Percentiles rank a stretch among this genome's conserved stretches.
Conservation (phyloP, 1,139 yeast species). For the Blastobotrys niveus region DNA sequence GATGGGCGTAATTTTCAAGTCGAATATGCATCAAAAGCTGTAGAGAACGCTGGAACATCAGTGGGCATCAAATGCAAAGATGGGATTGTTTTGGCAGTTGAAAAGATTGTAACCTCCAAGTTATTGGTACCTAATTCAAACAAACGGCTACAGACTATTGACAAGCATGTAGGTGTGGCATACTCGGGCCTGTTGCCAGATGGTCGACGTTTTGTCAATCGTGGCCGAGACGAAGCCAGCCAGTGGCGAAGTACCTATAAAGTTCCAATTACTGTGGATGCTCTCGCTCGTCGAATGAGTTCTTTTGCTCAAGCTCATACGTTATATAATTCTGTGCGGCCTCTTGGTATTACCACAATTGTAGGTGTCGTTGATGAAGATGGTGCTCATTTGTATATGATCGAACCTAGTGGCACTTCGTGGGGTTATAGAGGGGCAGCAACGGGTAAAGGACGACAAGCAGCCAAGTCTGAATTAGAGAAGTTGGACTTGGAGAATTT, state of each 20-base stretch:
- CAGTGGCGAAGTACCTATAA: conserved; percentile 74
- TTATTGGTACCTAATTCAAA: conserved; percentile 84
- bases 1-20: conserved; percentile 99
- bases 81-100: conserved; percentile 95
- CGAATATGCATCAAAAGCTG: conserved; percentile 96
- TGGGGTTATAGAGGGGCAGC: conserved; percentile 99
- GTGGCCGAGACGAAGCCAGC: conserved; percentile 90
- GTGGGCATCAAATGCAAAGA: conserved; percentile 88
- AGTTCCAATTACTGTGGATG: conserved; percentile 70
- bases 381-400: conserved; percentile 81
- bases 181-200: conserved; percentile 95
- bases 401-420: conserved; percentile 93
- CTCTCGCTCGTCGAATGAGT: conserved; percentile 82
- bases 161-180: conserved; percentile 82
- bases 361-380: conserved; percentile 88
- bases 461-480: conserved; percentile 93
- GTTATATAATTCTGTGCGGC: conserved; percentile 93
- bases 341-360: conserved; percentile 89
- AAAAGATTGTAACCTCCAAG: conserved; percentile 81
- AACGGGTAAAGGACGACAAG: conserved; percentile 95
- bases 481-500: conserved; percentile 71
- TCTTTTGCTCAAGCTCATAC: conserved; percentile 94
- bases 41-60: conserved; percentile 94
- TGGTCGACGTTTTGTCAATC: conserved; percentile 85
- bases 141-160: conserved; percentile 86